A percentile compares a stretch with the other conserved stretches of the same genome.
Conservation (phyloP, 306 rosid genomes). For the Bauhinia variegata region DNA sequence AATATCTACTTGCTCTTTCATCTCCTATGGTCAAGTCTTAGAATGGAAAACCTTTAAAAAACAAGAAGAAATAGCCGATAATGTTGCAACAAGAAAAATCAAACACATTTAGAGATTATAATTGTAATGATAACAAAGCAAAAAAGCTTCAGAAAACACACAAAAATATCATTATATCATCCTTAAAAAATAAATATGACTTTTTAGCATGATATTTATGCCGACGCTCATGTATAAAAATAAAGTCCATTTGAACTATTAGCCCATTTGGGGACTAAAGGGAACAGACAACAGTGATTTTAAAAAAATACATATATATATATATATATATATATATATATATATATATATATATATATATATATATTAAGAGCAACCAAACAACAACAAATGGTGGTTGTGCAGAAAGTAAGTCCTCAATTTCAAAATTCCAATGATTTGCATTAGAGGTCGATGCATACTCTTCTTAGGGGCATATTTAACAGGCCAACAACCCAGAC, state of each 20-base stretch:
- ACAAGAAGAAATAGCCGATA: neutral
- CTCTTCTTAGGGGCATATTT: neutral
- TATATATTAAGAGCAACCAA: neutral
- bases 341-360: too few species aligned
- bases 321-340: too few species aligned
- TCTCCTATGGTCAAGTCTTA: constrained; percentile 18
- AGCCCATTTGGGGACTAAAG: neutral
- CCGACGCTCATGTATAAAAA: neutral
- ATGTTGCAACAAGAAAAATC: constrained; percentile 7
- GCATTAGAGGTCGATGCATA: neutral
- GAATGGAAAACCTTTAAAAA: neutral
- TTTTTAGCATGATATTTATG: neutral
- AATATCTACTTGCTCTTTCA: neutral
- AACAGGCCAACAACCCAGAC: neutral
- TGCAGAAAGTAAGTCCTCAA: neutral
- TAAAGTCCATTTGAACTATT: neutral
- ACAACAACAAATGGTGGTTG: neutral
- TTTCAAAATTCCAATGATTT: neutral
- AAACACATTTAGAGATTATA: neutral
- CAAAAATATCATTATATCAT: neutral
- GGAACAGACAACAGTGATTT: neutral
- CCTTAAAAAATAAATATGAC: neutral
- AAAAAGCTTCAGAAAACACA: neutral
- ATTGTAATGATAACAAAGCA: constrained; percentile 6
- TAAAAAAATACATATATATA: too few species aligned